Base-by-base conservation (phyloP, 768 basidiomycete genomes). In the Suillus luteus region DNA sequence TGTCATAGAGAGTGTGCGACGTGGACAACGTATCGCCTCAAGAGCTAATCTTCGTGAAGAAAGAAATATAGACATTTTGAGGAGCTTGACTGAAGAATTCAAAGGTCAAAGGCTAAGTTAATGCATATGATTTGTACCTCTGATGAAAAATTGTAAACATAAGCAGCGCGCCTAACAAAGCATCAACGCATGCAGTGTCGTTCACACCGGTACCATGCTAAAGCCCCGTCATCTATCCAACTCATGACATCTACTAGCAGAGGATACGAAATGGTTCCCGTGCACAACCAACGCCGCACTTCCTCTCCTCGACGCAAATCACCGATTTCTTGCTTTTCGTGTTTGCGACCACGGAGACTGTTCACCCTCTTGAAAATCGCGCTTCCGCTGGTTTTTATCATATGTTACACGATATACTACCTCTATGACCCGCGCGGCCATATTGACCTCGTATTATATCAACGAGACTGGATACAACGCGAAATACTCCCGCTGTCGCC, bases 401-500 rank as follows among this genome's bases (percentile, higher is more conserved):
- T 62, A 22, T 60, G 69, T 46, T 77, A 66, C 68, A 85, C 65
- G 68, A 78, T 77, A 1, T 78, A 86, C 65, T 80, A 83, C 66
- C 72, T 85, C 44, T 91, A 87, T 77, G 91, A 96, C 73, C 85
- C 92, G 2, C 74, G 75, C 43, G 71, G 75, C 37, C 94, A 97
- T 71, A 76, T 97, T 69, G 95, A 97, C 76, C 78, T 96, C 35
- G 81, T 89, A 31, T 86, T 94, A 69, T 95, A 93, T 76, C 80
- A 83, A 64, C 85, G 90, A 31, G 77, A 79, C 40, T 97, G 95
- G 93, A 80, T 95, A 38, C 73, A 82, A 55, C 74, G 81, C 37
- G 91, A 95, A 67, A 85, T 96, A 38, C 81, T 87, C n/a, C 76
- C 83, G 15, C 74, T 93, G 31, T 77, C 79, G 0, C 85, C 87